These are phyloP conservation scores for Brassica nigra DNA, from an alignment of 345 rosid genomes.

Conservation along the genomic window DNA sequence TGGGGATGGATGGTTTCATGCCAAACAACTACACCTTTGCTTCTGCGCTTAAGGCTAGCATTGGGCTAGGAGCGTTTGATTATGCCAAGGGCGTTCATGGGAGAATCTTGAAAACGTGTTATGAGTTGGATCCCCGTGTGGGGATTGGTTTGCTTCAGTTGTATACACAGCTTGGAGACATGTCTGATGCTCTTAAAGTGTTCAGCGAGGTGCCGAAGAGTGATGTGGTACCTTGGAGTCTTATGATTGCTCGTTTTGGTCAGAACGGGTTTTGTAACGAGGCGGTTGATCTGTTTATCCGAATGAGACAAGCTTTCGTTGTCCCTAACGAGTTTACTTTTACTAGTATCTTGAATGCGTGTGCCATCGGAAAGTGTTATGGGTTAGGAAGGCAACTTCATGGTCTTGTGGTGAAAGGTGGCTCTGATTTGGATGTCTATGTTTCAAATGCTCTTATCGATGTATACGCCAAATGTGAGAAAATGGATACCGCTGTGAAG, in stretches of 20 bases:
- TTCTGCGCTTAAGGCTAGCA: conserved; percentile 70
- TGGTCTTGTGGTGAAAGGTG: conserved; percentile 56
- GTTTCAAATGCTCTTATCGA: conserved; percentile 83
- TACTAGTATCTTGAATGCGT: conserved; percentile 71
- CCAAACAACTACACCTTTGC: conserved; percentile 69
- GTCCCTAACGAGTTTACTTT: conserved; percentile 76
- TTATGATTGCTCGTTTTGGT: conserved; percentile 79
- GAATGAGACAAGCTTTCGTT: conserved; percentile 64
- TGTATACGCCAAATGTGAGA: conserved; percentile 75
- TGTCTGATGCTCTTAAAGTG: conserved; percentile 49
- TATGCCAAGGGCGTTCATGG: conserved; percentile 72
- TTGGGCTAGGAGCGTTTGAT: conserved; percentile 54
- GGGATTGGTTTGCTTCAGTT: conserved; percentile 76
- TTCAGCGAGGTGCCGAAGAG: conserved; percentile 75
- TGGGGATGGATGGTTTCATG: conserved; percentile 64
- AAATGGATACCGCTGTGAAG: conserved; percentile 59
- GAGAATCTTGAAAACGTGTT: conserved; percentile 55
- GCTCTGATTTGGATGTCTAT: conserved; percentile 54
- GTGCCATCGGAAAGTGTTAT: conserved; percentile 52
- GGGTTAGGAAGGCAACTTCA: conserved; percentile 73
- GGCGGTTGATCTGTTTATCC: conserved; percentile 62
- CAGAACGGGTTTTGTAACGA: conserved; percentile 54
- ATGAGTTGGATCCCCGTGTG: conserved; percentile 58
- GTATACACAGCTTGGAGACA: conserved; percentile 52
- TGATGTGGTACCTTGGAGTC: conserved; percentile 88